Evolutionary conservation across 2,329 filamentous ascomycete species (phyloP).

Genomic region (Fusarium pseudocircinatum): DNA sequence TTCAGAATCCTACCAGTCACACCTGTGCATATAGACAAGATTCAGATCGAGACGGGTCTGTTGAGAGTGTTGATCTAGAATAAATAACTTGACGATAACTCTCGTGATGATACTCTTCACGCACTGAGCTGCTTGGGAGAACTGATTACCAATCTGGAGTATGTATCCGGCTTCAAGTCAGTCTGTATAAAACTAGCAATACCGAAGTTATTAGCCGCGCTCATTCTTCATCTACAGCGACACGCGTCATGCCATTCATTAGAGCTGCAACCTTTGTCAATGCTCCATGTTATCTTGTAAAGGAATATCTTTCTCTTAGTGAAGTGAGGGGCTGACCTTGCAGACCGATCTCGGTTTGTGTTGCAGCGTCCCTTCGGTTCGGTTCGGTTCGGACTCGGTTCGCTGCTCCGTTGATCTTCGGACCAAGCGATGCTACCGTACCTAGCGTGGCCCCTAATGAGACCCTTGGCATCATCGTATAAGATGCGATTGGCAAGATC

Average conservation of each 20-base stretch:
- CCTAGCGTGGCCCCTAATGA: neutral
- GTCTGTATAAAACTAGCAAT: too few relatives aligned
- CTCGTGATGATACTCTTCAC: too few relatives aligned
- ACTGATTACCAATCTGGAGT: too few relatives aligned
- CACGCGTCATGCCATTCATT: too few relatives aligned
- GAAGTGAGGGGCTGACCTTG: neutral
- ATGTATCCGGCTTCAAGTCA: neutral
- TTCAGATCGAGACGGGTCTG: rapidly evolving
- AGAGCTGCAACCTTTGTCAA: neutral
- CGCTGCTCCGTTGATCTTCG: neutral
- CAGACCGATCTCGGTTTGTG: neutral
- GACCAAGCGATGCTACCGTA: neutral
- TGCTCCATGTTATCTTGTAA: neutral
- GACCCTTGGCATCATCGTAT: constrained; percentile 5
- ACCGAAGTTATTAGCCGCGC: neutral
- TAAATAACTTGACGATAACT: too few relatives aligned
- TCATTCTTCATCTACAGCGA: neutral
- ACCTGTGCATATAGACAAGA: too few relatives aligned
- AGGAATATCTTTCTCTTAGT: neutral
- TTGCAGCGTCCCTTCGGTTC: neutral
- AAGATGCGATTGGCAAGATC: constrained; percentile 4
- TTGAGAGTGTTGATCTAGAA: too few relatives aligned
- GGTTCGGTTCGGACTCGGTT: constrained; percentile 29
- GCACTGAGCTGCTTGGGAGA: too few relatives aligned
- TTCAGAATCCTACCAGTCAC: too few relatives aligned